Evolutionary conservation across 179 eudicot genomes (phyloP).

Genomic region (Silene noctiflora): DNA sequence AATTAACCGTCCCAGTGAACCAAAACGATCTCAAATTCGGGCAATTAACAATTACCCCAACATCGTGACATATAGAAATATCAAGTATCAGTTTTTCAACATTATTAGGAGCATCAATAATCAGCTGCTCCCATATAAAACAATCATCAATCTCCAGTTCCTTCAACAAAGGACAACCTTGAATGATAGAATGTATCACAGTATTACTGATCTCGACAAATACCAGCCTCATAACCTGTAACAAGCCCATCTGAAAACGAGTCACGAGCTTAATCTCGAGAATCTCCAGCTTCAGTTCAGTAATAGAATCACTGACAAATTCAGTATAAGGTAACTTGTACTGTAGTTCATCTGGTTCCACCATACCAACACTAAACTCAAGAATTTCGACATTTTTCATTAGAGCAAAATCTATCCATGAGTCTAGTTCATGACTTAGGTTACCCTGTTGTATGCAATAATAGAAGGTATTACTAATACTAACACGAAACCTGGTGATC

Average conservation of each 20-base stretch:
- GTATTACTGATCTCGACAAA: conserved; percentile 7
- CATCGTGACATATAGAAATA: neutral
- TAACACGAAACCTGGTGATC: conserved; percentile 8
- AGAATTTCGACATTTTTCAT: conserved; percentile 17
- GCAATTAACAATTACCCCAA: neutral
- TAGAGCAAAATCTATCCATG: conserved; percentile 15
- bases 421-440: conserved; percentile 13
- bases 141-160: conserved; percentile 23
- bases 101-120: conserved; percentile 12
- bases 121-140: neutral
- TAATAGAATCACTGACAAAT: conserved; percentile 16
- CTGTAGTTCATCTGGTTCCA: neutral
- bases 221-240: conserved; percentile 17
- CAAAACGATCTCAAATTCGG: conserved; percentile 19
- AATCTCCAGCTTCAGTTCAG: conserved; percentile 14
- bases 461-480: neutral
- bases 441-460: neutral
- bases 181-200: conserved; percentile 12
- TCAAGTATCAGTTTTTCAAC: conserved; percentile 18
- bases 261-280: conserved; percentile 7
- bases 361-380: conserved; percentile 13
- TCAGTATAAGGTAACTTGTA: conserved; percentile 4
- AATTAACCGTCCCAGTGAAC: conserved; percentile 16
- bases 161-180: conserved; percentile 18
- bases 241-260: conserved; percentile 10